These are phyloP conservation scores for Coccomyxa subellipsoidea DNA, from an alignment of 163 green algal genomes.

Conservation along the genomic window DNA sequence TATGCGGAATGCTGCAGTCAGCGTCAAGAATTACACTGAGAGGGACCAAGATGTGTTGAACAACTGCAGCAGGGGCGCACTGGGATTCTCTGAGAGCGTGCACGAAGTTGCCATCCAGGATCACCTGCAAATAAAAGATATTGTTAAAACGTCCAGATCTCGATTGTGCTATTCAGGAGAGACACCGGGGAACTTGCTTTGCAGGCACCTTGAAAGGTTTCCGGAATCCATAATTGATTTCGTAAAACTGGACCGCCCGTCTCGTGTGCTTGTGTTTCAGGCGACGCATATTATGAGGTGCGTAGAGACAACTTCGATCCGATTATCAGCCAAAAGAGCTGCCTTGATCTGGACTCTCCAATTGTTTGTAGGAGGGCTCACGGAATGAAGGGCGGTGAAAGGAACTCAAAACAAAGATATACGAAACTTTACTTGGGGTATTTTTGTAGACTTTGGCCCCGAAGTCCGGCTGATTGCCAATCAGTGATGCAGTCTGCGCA, in stretches of 20 bases:
- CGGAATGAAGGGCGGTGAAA: too few relatives aligned
- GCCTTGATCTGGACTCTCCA: too few relatives aligned
- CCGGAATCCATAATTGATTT: constrained; percentile 70
- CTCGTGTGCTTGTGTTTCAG: constrained; percentile 84
- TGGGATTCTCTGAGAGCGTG: constrained; percentile 50
- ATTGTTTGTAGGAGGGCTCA: too few relatives aligned
- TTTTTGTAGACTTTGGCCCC: neutral
- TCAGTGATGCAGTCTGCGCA: neutral
- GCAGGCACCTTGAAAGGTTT: constrained; percentile 68
- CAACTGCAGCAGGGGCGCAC: neutral
- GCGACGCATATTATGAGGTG: constrained; percentile 54
- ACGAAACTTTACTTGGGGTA: neutral
- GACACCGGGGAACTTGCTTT: too few relatives aligned
- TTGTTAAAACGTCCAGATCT: too few relatives aligned
- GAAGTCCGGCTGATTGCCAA: neutral
- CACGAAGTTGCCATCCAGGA: constrained; percentile 84
- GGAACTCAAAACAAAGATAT: too few relatives aligned
- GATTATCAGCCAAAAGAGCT: too few relatives aligned
- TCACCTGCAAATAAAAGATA: constrained; percentile 37
- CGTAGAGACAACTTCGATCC: too few relatives aligned
- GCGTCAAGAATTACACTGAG: neutral
- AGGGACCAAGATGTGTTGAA: neutral
- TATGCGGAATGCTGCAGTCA: too few relatives aligned
- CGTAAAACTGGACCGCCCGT: constrained; percentile 66
- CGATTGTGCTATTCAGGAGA: too few relatives aligned